Evolutionary conservation across 2,329 filamentous ascomycete genomes (phyloP), one percentile per base, ranked within the genome.

Genomic region (Paraconiothyrium brasiliense): DNA sequence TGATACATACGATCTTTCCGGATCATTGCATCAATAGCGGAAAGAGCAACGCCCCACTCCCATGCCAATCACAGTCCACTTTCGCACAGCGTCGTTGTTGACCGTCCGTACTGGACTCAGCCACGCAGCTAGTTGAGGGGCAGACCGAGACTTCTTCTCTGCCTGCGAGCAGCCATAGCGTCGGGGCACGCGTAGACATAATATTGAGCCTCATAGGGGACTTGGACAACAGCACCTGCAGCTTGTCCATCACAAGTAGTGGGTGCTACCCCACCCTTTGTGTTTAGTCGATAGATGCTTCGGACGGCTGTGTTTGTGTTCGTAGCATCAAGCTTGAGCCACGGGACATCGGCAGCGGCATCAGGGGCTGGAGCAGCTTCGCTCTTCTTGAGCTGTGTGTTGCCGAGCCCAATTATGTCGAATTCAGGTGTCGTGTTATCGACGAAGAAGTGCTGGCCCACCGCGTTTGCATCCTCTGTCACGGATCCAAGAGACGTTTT

Each of bases 171-270:
- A 44, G 60, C 60, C 39, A 62, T 32, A 2, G 54, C 60, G 14
- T 57, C 54, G 7, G 35, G 34, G 27, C 54, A 71, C 10, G 65
- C 78, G 61, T 79, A 86, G 54, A 84, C 88, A 90, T 86, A 89
- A 68, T 92, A 97, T 85, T 94, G 87, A 44, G 94, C 89, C 48
- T 92, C 84, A 79, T 98, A 97, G 71, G 92, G 84, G n/a, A 97
- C 87, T 64, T 90, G 83, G 66, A 97, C 92, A 11, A 74, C 66
- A n/a, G 67, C 62, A 0, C 68, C 74, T 4, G 67, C 61, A 0
- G 79, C 74, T 58, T 76, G 72, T 8, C 84, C 83, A 0, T 84
- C 79, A 76, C 94, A 97, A 0, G 86, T 91, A 5, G 84, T 79
- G 0, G 94, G 94, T 1, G 93, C 81, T 57, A 86, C 87, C 7